A percentile compares a stretch with the other conserved stretches of the same genome.
These are phyloP conservation scores for Colletotrichum plurivorum DNA, from an alignment of 2,329 filamentous ascomycete species.

Conservation along the genomic window DNA sequence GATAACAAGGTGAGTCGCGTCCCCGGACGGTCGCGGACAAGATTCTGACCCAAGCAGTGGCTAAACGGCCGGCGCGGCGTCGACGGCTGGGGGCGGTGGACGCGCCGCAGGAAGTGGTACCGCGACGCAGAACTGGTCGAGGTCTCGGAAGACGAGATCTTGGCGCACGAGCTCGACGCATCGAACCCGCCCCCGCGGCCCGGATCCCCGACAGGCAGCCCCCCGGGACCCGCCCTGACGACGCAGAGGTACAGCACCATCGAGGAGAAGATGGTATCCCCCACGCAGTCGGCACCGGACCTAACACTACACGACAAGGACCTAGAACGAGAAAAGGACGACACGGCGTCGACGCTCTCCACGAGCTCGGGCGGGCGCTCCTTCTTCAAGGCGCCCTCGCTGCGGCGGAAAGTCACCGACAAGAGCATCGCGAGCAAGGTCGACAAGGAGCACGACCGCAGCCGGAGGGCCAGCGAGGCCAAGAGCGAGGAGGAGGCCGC, in stretches of 20 bases:
- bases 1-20: constrained; percentile 84
- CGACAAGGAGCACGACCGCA: constrained; percentile 51
- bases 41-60: constrained; percentile 71
- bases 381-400: constrained; percentile 57
- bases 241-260: constrained; percentile 52
- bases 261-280: constrained; percentile 54
- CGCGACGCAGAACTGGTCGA: constrained; percentile 97
- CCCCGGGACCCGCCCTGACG: constrained; percentile 33
- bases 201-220: constrained; percentile 29
- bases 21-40: too few relatives aligned
- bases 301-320: constrained; percentile 37
- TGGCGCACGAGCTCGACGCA: constrained; percentile 38
- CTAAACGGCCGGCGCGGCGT: constrained; percentile 85
- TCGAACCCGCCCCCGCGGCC: constrained; percentile 21
- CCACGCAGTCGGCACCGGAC: constrained; percentile 45
- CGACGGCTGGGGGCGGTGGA: constrained; percentile 96
- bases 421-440: constrained; percentile 41
- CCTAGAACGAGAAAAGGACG: constrained; percentile 49
- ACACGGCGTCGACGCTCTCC: constrained; percentile 62
- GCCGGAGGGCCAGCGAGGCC: constrained; percentile 57
- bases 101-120: constrained; percentile 93
- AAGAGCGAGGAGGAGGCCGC: constrained; percentile 60
- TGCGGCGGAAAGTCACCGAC: constrained; percentile 58
- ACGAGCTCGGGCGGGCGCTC: constrained; percentile 60
- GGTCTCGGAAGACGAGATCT: constrained; percentile 56